Evolutionary conservation across 768 basidiomycete genomes (phyloP), one percentile per base, ranked within the genome.

Genomic region (Infundibulicybe gibba): DNA sequence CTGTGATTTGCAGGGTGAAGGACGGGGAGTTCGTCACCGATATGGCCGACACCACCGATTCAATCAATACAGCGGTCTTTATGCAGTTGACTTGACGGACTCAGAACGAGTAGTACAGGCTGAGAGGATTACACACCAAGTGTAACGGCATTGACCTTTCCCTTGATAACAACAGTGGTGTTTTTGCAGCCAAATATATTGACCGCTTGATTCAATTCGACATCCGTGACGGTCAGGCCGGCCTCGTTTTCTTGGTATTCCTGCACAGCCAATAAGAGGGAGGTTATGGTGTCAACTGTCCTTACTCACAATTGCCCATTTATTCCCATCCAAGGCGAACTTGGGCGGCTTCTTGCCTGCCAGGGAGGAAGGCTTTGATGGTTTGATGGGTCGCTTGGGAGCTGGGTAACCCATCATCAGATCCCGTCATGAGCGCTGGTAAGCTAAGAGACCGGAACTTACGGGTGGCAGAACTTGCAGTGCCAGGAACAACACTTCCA

Each of bases 81-180:
- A 75, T 77, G 67, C 92, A 94, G 61, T 91, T 90, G 39, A 91
- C 94, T 97, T 3, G 8, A 8, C 8, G 60, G 13, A 20, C 20
- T 13, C 40, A 47, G 21, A 14, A 33, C 35, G 32, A 16, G 45
- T 50, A 55, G 43, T 31, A 17, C 44, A 42, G 8, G 25, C 8
- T 8, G 8, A 25, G 8, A 25, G 3, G 12, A 37, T 16, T 43
- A 71, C 79, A 49, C 59, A 97, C 95, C 77, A 48, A 98, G 69
- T 15, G 85, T 91, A 39, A 99, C 84, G 3, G 93, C 94, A 59
- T 99, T 99, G 54, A 91, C 82, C 68, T 99, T 99, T 58, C 95
- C 94, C 63, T 87, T 87, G 62, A 99, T 74, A 43, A 87, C 63
- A 47, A 99, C 71, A 0, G 85, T 87, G 9, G 81, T 77, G 53